Conservation (phyloP, 2,329 filamentous ascomycete species). For the Ceratocystis huliohia region DNA sequence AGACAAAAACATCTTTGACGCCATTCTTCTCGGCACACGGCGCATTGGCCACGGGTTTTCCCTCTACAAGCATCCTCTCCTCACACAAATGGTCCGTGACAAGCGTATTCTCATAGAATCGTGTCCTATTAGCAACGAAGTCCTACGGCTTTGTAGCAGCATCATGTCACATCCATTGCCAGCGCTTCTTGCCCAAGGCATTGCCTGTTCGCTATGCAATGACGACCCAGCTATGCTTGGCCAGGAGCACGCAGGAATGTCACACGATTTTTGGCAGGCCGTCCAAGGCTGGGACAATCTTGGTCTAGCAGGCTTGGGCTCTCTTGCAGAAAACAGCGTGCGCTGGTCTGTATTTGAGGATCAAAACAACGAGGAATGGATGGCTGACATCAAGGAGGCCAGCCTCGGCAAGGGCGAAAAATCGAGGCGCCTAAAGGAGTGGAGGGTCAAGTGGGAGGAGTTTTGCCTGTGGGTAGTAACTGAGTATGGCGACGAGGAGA, state of each 20-base stretch:
- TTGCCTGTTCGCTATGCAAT: constrained; percentile 73
- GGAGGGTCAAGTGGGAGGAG: constrained; percentile 71
- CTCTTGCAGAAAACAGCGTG: constrained; percentile 83
- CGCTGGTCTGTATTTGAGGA: constrained; percentile 85
- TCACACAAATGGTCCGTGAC: constrained; percentile 79
- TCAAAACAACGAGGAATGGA: constrained; percentile 57
- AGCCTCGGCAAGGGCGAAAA: constrained; percentile 58
- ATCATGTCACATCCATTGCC: constrained; percentile 71
- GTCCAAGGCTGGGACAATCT: constrained; percentile 86
- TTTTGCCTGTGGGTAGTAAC: constrained; percentile 84
- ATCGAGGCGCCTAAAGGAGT: constrained; percentile 60
- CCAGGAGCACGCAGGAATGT: constrained; percentile 68
- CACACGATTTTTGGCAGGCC: constrained; percentile 89
- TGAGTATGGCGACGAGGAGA: constrained; percentile 47
- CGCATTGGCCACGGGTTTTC: constrained; percentile 84
- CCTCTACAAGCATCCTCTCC: constrained; percentile 78
- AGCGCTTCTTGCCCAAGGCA: constrained; percentile 70
- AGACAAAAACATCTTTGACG: constrained; percentile 78
- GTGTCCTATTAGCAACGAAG: constrained; percentile 84
- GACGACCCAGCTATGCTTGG: constrained; percentile 85
- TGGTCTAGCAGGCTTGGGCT: constrained; percentile 72
- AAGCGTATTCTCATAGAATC: constrained; percentile 79
- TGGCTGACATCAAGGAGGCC: constrained; percentile 58
- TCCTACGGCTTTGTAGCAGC: constrained; percentile 63
- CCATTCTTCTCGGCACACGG: constrained; percentile 71